Evolutionary conservation across 2,329 filamentous ascomycete species (phyloP).

Genomic region (Epichloe scottii): DNA sequence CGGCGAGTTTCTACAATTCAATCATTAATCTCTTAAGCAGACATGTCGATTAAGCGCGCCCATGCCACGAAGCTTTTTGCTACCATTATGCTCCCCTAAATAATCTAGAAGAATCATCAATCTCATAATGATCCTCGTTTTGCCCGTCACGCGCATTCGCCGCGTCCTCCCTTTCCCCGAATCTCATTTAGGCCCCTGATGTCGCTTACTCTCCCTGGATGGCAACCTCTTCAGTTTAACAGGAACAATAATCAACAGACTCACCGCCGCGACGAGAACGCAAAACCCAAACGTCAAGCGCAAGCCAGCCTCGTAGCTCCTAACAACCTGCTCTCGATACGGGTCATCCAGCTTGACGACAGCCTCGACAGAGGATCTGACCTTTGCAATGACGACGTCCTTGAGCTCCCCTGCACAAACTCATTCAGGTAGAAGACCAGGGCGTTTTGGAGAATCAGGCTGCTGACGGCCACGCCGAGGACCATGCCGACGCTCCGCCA

Average conservation of each 20-base stretch:
- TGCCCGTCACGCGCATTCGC: too few species aligned
- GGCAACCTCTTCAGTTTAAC: conserved; percentile 42
- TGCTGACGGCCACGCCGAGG: conserved; percentile 59
- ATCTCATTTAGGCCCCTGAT: neutral
- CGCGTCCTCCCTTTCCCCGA: neutral
- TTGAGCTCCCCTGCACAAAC: conserved; percentile 47
- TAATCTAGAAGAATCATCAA: too few species aligned
- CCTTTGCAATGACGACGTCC: conserved; percentile 37
- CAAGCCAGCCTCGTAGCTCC: conserved; percentile 40
- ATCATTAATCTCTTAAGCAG: too few species aligned
- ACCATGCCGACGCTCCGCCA: conserved; percentile 62
- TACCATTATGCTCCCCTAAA: too few species aligned
- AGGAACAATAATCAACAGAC: conserved; percentile 33
- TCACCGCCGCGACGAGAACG: conserved; percentile 33
- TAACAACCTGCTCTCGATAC: conserved; percentile 42
- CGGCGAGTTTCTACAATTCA: too few species aligned
- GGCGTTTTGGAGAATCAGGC: conserved; percentile 61
- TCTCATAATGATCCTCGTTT: too few species aligned
- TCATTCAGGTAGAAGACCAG: conserved; percentile 45
- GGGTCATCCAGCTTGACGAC: conserved; percentile 30
- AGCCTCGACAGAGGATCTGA: conserved; percentile 42
- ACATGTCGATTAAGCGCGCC: too few species aligned
- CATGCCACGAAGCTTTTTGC: too few species aligned
- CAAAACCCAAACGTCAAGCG: conserved; percentile 33
- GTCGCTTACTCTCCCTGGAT: conserved; percentile 19